phyloP scores from a whole-genome alignment of 768 basidiomycete species.

The Leccinum ochraceum region DNA sequence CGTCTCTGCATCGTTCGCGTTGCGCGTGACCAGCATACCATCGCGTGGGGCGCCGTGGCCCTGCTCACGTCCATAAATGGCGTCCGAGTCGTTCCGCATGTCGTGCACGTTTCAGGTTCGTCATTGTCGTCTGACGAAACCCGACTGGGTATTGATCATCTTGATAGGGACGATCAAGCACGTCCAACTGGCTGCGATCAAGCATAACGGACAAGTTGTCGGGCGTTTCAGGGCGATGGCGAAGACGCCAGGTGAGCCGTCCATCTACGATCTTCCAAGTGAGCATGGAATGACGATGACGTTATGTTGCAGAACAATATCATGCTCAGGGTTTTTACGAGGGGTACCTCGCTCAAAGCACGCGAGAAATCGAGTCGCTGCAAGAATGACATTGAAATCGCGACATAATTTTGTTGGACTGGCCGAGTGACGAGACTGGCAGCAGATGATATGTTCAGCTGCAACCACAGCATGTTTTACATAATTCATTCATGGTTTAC shows the following conservation, averaged over 20 bases:
- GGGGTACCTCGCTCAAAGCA: constrained; percentile 57
- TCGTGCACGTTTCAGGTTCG: constrained; percentile 80
- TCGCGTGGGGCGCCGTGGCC: constrained; percentile 80
- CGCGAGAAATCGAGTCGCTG: constrained; percentile 61
- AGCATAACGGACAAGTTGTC: constrained; percentile 69
- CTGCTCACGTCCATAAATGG: constrained; percentile 39
- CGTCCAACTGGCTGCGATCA: constrained; percentile 73
- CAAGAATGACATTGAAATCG: constrained; percentile 46
- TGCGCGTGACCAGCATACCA: constrained; percentile 74
- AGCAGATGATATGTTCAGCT: background rate
- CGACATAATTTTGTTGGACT: background rate
- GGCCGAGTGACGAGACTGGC: background rate
- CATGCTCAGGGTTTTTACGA: constrained; percentile 55
- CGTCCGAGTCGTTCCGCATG: constrained; percentile 35
- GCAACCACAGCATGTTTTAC: background rate
- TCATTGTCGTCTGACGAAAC: constrained; percentile 3
- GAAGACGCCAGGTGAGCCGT: constrained; percentile 49
- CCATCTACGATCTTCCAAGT: background rate
- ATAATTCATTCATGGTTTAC: background rate
- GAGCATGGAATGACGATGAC: background rate
- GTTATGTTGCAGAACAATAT: constrained; percentile 42
- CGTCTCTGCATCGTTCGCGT: constrained; percentile 86
- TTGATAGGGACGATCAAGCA: constrained; percentile 82
- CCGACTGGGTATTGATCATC: background rate
- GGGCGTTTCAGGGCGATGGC: constrained; percentile 62